Conservation (phyloP, 2,329 filamentous ascomycete species). For the Helotiales sp. region DNA sequence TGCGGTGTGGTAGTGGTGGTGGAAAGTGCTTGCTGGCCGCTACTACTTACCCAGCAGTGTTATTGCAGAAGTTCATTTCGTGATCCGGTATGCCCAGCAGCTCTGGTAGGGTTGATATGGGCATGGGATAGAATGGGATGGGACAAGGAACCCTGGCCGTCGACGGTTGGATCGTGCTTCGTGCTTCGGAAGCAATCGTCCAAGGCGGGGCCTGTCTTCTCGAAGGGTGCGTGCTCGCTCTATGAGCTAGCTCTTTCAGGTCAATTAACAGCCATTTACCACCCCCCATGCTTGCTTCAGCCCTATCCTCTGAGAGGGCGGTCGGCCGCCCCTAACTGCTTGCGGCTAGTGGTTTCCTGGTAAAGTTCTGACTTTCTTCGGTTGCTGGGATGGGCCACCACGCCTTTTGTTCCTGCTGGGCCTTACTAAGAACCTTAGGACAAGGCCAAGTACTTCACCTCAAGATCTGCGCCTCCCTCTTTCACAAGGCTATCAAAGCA, state of each 20-base stretch:
- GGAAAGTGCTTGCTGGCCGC: background rate
- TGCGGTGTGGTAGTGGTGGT: background rate
- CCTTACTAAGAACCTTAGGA: slow-evolving; percentile 14
- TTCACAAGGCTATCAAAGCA: slow-evolving; percentile 1
- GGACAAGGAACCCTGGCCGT: background rate
- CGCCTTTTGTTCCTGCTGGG: slow-evolving; percentile 9
- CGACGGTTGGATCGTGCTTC: slow-evolving; percentile 6
- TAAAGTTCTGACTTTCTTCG: slow-evolving; percentile 14
- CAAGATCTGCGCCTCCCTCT: background rate
- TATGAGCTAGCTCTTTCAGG: background rate
- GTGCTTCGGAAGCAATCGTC: slow-evolving; percentile 6
- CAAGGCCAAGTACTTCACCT: background rate
- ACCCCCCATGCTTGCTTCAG: background rate
- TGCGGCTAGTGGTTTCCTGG: background rate
- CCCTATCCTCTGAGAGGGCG: slow-evolving; percentile 2
- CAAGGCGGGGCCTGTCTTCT: slow-evolving; percentile 2
- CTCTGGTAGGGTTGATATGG: background rate
- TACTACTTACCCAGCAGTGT: background rate
- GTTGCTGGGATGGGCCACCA: background rate
- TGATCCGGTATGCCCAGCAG: slow-evolving; percentile 1
- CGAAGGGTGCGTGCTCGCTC: background rate
- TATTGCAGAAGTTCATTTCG: background rate
- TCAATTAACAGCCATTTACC: slow-evolving; percentile 7
- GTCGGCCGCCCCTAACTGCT: slow-evolving; percentile 15
- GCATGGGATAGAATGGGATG: background rate